Evolutionary conservation across 495 filamentous ascomycete species (phyloP), one percentile per base, ranked within the genome.

Genomic region (Clavariopsis aquatica): DNA sequence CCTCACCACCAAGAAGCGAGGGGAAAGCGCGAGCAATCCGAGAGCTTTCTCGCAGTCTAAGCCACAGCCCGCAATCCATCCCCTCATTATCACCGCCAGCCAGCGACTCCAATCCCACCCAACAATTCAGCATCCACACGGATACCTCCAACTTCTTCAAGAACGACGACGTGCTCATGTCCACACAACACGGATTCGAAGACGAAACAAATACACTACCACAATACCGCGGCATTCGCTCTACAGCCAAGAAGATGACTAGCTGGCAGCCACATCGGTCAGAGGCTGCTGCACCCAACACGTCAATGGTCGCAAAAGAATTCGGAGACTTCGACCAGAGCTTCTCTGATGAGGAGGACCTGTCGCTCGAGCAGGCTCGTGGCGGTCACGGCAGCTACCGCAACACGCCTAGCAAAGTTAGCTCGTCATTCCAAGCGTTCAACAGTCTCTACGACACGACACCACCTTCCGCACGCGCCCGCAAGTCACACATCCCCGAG

Each of bases 391-490:
- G 66, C 46, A 65, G 70, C 52, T 63, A 68, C 24, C 61, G 65
- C 6, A 69, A 61, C 57, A 72, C 71, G 7, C 70, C 73, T 9
- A 64, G 52, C 26, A 68, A 65, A 29, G 24, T 45, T 1, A 57
- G 57, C 24, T 70, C 63, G 15, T 70, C 69, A 24, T 49, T 71
- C 52, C 43, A 31, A 23, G 56, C 60, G 8, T 72, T 69, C 58
- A 65, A 75, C 72, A 73, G 69, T 52, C 60, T 71, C n/a, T 77
- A 74, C 59, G 72, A 74, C 34, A 53, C 76, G 15, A 74, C 74
- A 5, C 73, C 74, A 15, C 74, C 74, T 9, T 68, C 73, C 8
- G 51, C 45, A 0, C 58, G 63, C 6, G 13, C 68, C 17, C 66
- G 64, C 26, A 72, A 75, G 49, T 63, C 51, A 23, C 36, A 72